A percentile compares a stretch with the other conserved stretches of the same genome.
These are phyloP conservation scores for Xylaria sp. DNA, from an alignment of 2,329 filamentous ascomycete genomes.

Conservation along the genomic window DNA sequence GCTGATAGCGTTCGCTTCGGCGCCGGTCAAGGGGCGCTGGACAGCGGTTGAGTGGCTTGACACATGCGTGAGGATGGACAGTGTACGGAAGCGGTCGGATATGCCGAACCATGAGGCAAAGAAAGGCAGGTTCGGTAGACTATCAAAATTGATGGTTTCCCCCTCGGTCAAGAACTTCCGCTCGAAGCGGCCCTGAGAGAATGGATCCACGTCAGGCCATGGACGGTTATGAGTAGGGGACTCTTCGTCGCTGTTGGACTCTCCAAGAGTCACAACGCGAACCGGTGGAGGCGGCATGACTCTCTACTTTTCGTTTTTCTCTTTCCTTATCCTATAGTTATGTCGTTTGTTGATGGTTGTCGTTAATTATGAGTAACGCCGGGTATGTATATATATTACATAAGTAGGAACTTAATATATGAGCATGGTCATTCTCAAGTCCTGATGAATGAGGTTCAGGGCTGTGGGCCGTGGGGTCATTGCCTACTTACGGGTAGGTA, in stretches of 20 bases:
- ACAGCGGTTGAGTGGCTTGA: constrained; percentile 3
- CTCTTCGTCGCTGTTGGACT: neutral
- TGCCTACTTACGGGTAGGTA: too few species aligned
- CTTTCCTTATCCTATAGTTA: neutral
- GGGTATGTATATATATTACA: too few species aligned
- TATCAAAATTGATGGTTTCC: constrained; percentile 39
- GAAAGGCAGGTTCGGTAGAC: constrained; percentile 24
- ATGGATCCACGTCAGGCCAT: constrained; percentile 34
- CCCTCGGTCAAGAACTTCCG: constrained; percentile 33
- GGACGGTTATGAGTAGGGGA: constrained; percentile 19
- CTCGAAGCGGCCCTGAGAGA: constrained; percentile 30
- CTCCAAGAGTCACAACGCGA: neutral
- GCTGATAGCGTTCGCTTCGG: constrained; percentile 38
- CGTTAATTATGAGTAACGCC: neutral
- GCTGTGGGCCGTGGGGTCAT: too few species aligned
- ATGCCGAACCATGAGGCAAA: constrained; percentile 19
- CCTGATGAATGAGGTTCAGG: too few species aligned
- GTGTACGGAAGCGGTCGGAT: neutral
- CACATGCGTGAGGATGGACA: constrained; percentile 18
- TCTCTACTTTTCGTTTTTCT: neutral
- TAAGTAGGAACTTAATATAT: too few species aligned
- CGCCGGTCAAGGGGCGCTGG: constrained; percentile 34
- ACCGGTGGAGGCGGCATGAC: constrained; percentile 6
- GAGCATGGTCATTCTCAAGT: too few species aligned
- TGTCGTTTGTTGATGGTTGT: neutral